These are phyloP conservation scores for Epichloe sylvatica DNA, from an alignment of 2,329 filamentous ascomycete genomes.

Conservation along the genomic window DNA sequence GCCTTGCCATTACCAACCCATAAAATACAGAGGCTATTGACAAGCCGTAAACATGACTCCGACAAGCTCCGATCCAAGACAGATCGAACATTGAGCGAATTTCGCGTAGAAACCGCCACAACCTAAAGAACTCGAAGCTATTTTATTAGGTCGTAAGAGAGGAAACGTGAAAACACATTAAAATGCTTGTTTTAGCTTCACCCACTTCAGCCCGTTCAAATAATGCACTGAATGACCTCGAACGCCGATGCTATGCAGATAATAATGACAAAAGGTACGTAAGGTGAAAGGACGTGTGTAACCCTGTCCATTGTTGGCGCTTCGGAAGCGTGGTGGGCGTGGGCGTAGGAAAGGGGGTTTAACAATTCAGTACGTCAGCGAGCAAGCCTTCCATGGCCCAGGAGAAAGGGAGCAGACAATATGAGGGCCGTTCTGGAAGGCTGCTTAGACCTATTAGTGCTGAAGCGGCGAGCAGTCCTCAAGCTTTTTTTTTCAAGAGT, in stretches of 20 bases:
- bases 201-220: not conserved
- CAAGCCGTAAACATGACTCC: not conserved
- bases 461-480: too few species aligned
- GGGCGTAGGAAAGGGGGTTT: too few species aligned
- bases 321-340: too few species aligned
- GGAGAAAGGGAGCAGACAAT: too few species aligned
- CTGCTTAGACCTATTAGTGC: too few species aligned
- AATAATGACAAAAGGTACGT: not conserved
- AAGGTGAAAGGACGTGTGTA: not conserved
- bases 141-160: not conserved
- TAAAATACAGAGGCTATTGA: not conserved
- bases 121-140: not conserved
- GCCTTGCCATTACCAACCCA: not conserved
- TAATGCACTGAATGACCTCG: not conserved
- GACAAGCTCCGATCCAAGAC: not conserved
- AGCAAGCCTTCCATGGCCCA: too few species aligned
- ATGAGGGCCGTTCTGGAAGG: too few species aligned
- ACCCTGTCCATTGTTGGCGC: not conserved
- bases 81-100: not conserved
- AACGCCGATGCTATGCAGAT: constrained; percentile 5
- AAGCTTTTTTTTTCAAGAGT: constrained; percentile 21
- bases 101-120: not conserved
- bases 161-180: not conserved
- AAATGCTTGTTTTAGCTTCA: not conserved
- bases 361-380: too few species aligned